Conservation (phyloP, 2,329 filamentous ascomycete species). For the Fusarium pininemorale region DNA sequence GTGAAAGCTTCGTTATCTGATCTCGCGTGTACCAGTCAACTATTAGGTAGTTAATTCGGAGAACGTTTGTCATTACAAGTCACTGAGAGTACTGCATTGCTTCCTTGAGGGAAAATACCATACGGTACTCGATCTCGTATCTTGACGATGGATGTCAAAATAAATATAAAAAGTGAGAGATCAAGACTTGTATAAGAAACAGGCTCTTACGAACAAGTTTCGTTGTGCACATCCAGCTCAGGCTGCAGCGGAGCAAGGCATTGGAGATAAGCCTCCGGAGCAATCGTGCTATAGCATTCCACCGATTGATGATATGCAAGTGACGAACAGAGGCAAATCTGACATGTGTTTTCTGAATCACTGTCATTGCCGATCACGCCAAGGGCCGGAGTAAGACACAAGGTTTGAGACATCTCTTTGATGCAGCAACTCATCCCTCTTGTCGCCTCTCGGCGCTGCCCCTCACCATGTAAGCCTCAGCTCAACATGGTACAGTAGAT, state of each 20-base stretch:
- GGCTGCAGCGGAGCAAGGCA: neutral
- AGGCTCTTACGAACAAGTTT: neutral
- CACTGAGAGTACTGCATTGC: neutral
- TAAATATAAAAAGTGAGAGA: neutral
- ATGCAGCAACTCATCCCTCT: neutral
- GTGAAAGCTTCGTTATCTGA: neutral
- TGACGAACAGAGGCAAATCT: neutral
- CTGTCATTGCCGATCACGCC: neutral
- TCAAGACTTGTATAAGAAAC: neutral
- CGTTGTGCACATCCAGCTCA: neutral
- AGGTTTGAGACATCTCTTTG: slow-evolving; percentile 8
- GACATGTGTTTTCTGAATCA: neutral
- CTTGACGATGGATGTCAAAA: neutral
- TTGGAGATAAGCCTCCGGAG: neutral
- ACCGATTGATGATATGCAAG: neutral
- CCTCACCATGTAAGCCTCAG: neutral
- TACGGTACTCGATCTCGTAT: neutral
- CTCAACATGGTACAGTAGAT: neutral
- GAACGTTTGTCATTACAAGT: neutral
- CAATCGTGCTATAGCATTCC: slow-evolving; percentile 9
- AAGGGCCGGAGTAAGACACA: neutral
- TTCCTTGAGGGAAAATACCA: too few species aligned
- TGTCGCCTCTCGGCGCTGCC: neutral
- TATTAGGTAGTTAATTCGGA: neutral
- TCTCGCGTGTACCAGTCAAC: neutral